These are phyloP conservation scores for Ceratobasidium sp. DNA, from an alignment of 1,284 basidiomycete genomes.

Conservation along the genomic window DNA sequence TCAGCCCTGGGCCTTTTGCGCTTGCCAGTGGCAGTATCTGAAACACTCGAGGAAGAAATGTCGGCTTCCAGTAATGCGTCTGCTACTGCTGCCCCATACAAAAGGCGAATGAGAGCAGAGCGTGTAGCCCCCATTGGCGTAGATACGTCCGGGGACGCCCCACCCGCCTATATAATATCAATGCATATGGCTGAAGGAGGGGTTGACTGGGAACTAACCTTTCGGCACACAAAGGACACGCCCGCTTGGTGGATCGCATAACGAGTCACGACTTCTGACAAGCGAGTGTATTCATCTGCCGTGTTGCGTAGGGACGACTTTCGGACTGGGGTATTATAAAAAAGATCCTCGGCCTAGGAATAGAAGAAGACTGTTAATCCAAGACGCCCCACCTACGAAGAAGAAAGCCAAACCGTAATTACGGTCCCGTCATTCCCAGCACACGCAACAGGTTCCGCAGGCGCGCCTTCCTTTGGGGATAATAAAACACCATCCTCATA, in stretches of 20 bases:
- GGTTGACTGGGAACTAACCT: slow-evolving; percentile 58
- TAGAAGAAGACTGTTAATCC: neutral
- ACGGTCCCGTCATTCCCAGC: slow-evolving; percentile 96
- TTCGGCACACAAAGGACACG: slow-evolving; percentile 90
- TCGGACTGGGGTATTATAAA: slow-evolving; percentile 93
- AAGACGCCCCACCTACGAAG: slow-evolving; percentile 5
- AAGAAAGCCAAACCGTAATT: slow-evolving; percentile 66
- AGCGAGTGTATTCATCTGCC: slow-evolving; percentile 91
- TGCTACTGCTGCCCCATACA: slow-evolving; percentile 84
- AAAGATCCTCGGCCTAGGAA: slow-evolving; percentile 87
- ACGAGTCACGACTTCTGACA: slow-evolving; percentile 91
- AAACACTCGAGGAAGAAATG: slow-evolving; percentile 34
- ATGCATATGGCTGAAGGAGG: neutral
- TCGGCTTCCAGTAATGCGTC: slow-evolving; percentile 77
- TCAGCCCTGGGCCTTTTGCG: slow-evolving; percentile 42
- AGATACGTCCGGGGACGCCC: slow-evolving; percentile 78
- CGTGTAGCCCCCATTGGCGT: slow-evolving; percentile 76
- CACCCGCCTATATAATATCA: slow-evolving; percentile 62
- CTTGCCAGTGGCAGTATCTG: slow-evolving; percentile 36
- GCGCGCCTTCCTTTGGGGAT: slow-evolving; percentile 69
- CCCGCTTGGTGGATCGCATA: slow-evolving; percentile 93
- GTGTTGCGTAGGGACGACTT: slow-evolving; percentile 83
- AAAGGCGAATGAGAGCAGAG: slow-evolving; percentile 74
- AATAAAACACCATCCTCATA: slow-evolving; percentile 79
- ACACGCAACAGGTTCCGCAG: slow-evolving; percentile 81